These are phyloP conservation scores for Fraxinus pennsylvanica DNA, from an alignment of 257 asterid species.

Conservation along the genomic window DNA sequence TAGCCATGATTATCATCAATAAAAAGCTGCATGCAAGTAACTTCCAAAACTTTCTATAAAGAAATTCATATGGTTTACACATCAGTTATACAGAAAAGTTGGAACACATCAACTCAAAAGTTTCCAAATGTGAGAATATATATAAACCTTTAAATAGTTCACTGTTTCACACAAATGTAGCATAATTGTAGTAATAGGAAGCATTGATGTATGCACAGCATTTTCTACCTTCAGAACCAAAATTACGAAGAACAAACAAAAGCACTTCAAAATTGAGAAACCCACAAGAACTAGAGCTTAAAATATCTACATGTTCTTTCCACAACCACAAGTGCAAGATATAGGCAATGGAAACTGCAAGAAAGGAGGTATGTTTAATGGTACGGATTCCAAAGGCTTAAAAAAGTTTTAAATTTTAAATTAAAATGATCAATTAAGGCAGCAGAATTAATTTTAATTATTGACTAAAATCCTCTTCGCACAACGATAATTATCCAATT, in stretches of 20 bases:
- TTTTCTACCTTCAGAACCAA: background rate
- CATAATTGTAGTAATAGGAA: background rate
- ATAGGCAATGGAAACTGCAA: background rate
- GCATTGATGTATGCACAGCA: background rate
- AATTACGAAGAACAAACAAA: background rate
- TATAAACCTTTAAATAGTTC: background rate
- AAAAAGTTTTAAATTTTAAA: background rate
- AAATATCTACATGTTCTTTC: background rate
- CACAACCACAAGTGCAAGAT: conserved; percentile 5
- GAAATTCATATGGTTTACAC: background rate
- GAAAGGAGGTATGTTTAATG: background rate
- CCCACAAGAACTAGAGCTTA: background rate
- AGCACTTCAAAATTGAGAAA: conserved; percentile 2
- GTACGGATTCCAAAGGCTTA: background rate
- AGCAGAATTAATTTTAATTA: background rate
- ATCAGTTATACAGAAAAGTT: background rate
- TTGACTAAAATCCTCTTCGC: background rate
- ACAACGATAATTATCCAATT: background rate
- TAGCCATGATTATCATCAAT: background rate
- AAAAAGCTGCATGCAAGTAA: background rate
- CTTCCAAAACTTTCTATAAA: background rate
- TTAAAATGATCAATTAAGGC: background rate
- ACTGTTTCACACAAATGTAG: background rate
- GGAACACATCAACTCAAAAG: background rate
- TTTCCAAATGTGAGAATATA: background rate